Percentiles rank a stretch among this genome's conserved stretches.
These are phyloP conservation scores for Sodiomyces alkalinus DNA, from an alignment of 2,329 filamentous ascomycete genomes.

Conservation along the genomic window DNA sequence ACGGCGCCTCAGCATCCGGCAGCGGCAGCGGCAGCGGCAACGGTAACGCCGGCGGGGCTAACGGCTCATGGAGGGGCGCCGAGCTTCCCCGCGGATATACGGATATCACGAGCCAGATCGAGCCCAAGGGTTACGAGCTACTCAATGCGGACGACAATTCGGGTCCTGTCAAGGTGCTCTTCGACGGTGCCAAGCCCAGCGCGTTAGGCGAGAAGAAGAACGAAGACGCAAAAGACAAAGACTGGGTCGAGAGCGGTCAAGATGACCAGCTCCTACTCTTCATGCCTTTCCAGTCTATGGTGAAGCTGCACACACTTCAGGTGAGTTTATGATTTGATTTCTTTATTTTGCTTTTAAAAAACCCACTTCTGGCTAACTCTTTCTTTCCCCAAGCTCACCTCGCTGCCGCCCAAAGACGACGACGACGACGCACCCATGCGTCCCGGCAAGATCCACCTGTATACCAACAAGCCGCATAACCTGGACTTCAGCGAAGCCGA, in stretches of 20 bases:
- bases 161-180: slow-evolving; percentile 58
- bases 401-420: slow-evolving; percentile 47
- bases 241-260: slow-evolving; percentile 93
- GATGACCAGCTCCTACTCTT: slow-evolving; percentile 94
- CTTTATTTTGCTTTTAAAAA: too few relatives aligned
- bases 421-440: slow-evolving; percentile 66
- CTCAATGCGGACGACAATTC: slow-evolving; percentile 72
- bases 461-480: slow-evolving; percentile 76
- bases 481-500: slow-evolving; percentile 93
- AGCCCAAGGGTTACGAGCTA: slow-evolving; percentile 67
- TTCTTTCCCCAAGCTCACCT: too few relatives aligned
- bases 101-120: slow-evolving; percentile 72
- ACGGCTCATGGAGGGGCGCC: slow-evolving; percentile 55
- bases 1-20: slow-evolving; percentile 20
- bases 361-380: too few relatives aligned
- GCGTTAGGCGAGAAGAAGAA: slow-evolving; percentile 41
- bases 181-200: slow-evolving; percentile 53
- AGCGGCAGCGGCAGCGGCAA: slow-evolving; percentile 25
- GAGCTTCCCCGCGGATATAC: slow-evolving; percentile 63
- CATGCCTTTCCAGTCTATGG: slow-evolving; percentile 70
- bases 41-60: slow-evolving; percentile 21
- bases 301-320: slow-evolving; percentile 79
- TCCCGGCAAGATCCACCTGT: slow-evolving; percentile 71
- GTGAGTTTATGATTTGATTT: too few relatives aligned
- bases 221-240: slow-evolving; percentile 33